A percentile compares a stretch with the other conserved stretches of the same genome.
phyloP scores from a whole-genome alignment of 1,284 basidiomycete genomes.

The Apiotrichum brassicae region DNA sequence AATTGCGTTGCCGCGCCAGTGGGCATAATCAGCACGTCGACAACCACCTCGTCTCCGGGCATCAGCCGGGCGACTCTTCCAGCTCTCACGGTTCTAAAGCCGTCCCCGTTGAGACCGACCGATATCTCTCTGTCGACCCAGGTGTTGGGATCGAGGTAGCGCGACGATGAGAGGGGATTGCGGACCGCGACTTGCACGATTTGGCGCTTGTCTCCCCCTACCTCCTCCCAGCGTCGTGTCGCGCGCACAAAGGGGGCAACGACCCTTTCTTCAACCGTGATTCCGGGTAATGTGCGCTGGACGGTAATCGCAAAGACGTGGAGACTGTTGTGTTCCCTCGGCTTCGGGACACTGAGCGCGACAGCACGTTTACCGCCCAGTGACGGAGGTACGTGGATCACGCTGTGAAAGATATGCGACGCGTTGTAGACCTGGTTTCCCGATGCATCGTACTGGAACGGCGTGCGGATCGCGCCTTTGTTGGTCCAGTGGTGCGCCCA shows the following conservation, averaged over 20 bases:
- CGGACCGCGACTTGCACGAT: conserved; percentile 12
- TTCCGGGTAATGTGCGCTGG: background rate
- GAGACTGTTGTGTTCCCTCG: conserved; percentile 7
- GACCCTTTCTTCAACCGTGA: background rate
- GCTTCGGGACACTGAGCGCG: conserved; percentile 2
- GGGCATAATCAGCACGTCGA: conserved; percentile 13
- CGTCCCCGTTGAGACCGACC: background rate
- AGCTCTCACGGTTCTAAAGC: background rate
- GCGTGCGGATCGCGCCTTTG: conserved; percentile 12
- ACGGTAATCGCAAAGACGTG: conserved; percentile 17
- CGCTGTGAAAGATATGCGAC: conserved; percentile 15
- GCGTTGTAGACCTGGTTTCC: conserved; percentile 8
- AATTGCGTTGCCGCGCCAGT: background rate
- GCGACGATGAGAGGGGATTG: conserved; percentile 7
- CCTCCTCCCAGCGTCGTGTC: conserved; percentile 15
- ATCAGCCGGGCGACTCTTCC: conserved; percentile 9
- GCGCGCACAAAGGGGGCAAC: background rate
- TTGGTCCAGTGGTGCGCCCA: conserved; percentile 17
- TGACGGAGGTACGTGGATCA: conserved; percentile 2
- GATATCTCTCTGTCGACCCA: conserved; percentile 4
- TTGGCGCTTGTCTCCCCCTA: background rate
- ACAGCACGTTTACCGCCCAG: background rate
- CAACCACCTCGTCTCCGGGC: conserved; percentile 17
- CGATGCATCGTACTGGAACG: conserved; percentile 8
- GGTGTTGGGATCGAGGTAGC: background rate